Percentiles rank a stretch among this genome's conserved stretches.
Conservation (phyloP, 257 asterid species). For the Forsythia suspensa region DNA sequence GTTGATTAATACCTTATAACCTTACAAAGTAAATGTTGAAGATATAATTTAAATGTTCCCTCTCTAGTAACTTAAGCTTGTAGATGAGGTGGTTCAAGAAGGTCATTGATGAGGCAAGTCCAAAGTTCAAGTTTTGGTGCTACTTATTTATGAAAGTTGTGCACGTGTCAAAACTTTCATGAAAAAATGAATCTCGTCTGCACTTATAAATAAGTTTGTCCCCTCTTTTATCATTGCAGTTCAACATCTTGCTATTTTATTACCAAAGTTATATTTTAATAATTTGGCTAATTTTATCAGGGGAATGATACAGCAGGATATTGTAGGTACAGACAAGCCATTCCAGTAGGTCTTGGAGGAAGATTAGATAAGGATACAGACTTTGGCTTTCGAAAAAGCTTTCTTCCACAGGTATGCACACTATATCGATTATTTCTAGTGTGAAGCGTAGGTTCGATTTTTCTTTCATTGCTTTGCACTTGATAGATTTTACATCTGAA, state of each 20-base stretch:
- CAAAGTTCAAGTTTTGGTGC: not conserved
- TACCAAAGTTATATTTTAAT: not conserved
- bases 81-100: not conserved
- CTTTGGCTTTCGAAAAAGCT: slow-evolving; percentile 66
- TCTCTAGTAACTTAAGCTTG: not conserved
- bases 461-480: not conserved
- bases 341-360: slow-evolving; percentile 75
- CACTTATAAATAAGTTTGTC: not conserved
- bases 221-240: not conserved
- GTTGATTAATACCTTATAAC: not conserved
- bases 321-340: slow-evolving; percentile 83
- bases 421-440: not conserved
- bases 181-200: not conserved
- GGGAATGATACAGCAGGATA: slow-evolving; percentile 71
- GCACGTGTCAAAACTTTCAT: not conserved
- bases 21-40: not conserved
- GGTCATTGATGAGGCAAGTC: not conserved
- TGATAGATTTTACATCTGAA: not conserved
- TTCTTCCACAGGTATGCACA: slow-evolving; percentile 73
- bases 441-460: not conserved
- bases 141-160: not conserved
- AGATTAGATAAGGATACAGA: slow-evolving; percentile 69
- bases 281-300: slow-evolving; percentile 30
- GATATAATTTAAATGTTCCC: not conserved
- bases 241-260: not conserved